These are phyloP conservation scores for Cryptococcus sp. DNA, from an alignment of 1,284 basidiomycete genomes.

Conservation along the genomic window DNA sequence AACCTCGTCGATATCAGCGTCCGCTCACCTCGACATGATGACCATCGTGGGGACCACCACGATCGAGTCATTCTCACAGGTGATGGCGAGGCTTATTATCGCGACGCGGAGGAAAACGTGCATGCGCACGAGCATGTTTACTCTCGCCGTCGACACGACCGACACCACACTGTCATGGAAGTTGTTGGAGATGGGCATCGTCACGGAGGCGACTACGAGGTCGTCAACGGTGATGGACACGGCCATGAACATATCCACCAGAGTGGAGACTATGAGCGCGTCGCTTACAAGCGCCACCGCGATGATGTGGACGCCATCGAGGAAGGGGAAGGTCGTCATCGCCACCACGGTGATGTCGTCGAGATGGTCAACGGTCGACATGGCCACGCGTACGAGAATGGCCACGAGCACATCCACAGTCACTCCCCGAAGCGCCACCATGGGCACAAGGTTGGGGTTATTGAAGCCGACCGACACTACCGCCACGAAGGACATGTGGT, in stretches of 20 bases:
- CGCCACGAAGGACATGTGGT: conserved; percentile 3
- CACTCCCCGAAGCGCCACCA: conserved; percentile 1
- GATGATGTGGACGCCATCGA: background rate
- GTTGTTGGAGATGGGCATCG: conserved; percentile 13
- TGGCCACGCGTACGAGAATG: background rate
- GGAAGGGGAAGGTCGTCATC: background rate
- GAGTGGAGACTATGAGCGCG: background rate
- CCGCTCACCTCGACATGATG: conserved; percentile 14
- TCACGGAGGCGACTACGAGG: conserved; percentile 4
- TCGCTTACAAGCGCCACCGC: background rate
- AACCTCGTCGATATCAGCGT: conserved; percentile 10
- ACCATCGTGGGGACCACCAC: background rate
- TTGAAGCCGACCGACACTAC: background rate
- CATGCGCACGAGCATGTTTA: conserved; percentile 3
- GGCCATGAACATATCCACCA: conserved; percentile 8
- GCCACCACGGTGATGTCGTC: background rate
- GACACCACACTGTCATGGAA: conserved; percentile 12
- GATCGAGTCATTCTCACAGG: conserved; percentile 7
- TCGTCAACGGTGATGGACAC: background rate
- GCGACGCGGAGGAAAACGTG: conserved; percentile 9
- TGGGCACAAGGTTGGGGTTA: conserved; percentile 7
- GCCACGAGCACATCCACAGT: conserved; percentile 7
- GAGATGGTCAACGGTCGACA: background rate
- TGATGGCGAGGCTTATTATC: conserved; percentile 11
- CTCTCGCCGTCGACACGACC: conserved; percentile 2